These are phyloP conservation scores for Starmerella sp. DNA, from an alignment of 805 yeast genomes.

Conservation along the genomic window DNA sequence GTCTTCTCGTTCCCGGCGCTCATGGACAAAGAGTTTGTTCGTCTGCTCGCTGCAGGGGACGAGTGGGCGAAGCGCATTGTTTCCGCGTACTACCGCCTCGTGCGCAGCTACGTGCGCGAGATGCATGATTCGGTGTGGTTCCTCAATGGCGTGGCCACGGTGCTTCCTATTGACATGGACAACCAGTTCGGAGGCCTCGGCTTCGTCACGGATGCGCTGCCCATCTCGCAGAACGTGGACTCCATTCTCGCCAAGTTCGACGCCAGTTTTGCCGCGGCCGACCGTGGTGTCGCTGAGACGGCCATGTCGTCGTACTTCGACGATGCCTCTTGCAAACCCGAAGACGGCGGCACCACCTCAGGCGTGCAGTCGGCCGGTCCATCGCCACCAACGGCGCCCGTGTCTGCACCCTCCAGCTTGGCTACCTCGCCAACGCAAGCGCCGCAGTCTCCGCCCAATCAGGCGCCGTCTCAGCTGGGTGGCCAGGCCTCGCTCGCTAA, in stretches of 20 bases:
- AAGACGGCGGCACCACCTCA: not conserved
- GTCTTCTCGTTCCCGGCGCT: constrained; percentile 91
- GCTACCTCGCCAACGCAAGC: constrained; percentile 1
- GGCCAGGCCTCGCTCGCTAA: not conserved
- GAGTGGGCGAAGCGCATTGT: constrained; percentile 80
- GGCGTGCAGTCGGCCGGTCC: not conserved
- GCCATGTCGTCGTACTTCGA: not conserved
- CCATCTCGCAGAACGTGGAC: constrained; percentile 23
- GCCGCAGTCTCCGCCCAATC: constrained; percentile 5
- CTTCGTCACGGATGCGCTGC: constrained; percentile 36
- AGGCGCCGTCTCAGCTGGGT: not conserved
- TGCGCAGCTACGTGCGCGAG: constrained; percentile 71
- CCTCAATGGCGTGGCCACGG: constrained; percentile 79
- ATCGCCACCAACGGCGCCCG: constrained; percentile 3
- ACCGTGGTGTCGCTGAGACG: constrained; percentile 2
- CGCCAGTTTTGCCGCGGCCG: constrained; percentile 23
- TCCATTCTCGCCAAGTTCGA: constrained; percentile 23
- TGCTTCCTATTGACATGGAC: constrained; percentile 84
- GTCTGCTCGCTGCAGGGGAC: constrained; percentile 74
- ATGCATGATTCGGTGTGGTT: constrained; percentile 91
- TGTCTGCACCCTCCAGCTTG: not conserved
- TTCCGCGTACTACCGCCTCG: constrained; percentile 73
- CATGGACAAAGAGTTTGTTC: constrained; percentile 67
- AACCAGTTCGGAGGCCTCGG: constrained; percentile 55
- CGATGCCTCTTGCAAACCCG: not conserved